Conservation (phyloP, 352 stramenopile species). For the Phytophthora sojae region DNA sequence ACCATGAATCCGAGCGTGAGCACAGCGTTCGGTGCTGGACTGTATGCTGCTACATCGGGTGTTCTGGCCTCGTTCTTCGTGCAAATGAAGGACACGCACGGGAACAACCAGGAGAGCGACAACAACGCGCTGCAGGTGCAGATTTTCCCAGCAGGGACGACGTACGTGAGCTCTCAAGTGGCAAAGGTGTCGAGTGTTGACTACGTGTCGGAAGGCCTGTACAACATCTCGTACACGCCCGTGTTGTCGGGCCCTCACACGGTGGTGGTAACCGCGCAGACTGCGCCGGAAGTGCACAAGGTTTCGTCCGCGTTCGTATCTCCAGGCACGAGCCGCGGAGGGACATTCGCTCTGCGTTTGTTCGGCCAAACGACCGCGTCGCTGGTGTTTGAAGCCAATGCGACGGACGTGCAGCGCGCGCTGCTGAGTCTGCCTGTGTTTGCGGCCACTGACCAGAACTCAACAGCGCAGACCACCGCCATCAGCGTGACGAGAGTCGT, state of each 20-base stretch:
- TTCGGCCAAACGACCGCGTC: conserved; percentile 62
- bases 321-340: conserved; percentile 63
- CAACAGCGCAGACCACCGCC: conserved; percentile 17
- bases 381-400: conserved; percentile 87
- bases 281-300: conserved; percentile 79
- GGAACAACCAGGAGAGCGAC: conserved; percentile 73
- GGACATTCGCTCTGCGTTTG: conserved; percentile 85
- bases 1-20: conserved; percentile 76
- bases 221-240: conserved; percentile 89
- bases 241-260: conserved; percentile 88
- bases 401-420: conserved; percentile 65
- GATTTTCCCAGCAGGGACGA: conserved; percentile 55
- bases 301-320: conserved; percentile 82
- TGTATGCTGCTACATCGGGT: conserved; percentile 67
- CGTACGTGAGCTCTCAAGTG: conserved; percentile 33
- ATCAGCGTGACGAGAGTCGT: conserved; percentile 62
- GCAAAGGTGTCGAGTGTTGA: conserved; percentile 49
- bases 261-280: conserved; percentile 84
- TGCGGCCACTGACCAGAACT: conserved; percentile 10
- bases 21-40: conserved; percentile 68
- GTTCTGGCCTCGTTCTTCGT: conserved; percentile 67
- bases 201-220: conserved; percentile 78
- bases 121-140: conserved; percentile 41
- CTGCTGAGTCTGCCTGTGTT: conserved; percentile 72
- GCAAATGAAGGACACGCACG: conserved; percentile 86